Evolutionary conservation across 805 yeast species (phyloP).

Genomic region (Saccharomycopsis oosterbeekiorum): DNA sequence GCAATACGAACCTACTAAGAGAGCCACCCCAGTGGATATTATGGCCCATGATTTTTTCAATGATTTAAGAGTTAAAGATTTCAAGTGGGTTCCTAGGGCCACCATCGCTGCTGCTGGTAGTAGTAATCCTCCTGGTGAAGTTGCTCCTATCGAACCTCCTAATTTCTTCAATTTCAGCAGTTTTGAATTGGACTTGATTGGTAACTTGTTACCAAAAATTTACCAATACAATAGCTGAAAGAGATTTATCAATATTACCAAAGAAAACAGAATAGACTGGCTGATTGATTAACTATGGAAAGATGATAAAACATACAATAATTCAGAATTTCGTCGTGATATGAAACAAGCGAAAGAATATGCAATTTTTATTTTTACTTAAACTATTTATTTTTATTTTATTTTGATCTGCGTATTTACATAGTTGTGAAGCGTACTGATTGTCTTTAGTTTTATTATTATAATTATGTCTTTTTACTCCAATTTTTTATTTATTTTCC

Average conservation of each 20-base stretch:
- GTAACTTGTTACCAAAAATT: slow-evolving; percentile 18
- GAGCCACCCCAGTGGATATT: slow-evolving; percentile 74
- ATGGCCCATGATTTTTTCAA: slow-evolving; percentile 85
- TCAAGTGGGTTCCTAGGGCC: slow-evolving; percentile 47
- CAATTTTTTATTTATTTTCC: background rate
- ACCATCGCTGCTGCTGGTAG: slow-evolving; percentile 1
- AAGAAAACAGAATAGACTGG: background rate
- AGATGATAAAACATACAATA: background rate
- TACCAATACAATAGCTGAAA: slow-evolving; percentile 4
- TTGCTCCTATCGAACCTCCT: slow-evolving; percentile 32
- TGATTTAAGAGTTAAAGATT: slow-evolving; percentile 56
- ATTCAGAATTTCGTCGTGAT: background rate
- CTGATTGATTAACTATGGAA: background rate
- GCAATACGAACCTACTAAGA: slow-evolving; percentile 80
- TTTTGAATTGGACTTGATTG: slow-evolving; percentile 47
- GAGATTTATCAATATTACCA: background rate
- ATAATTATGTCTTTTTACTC: background rate
- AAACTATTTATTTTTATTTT: background rate
- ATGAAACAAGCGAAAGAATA: background rate
- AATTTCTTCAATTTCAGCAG: slow-evolving; percentile 61
- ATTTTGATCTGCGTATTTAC: background rate
- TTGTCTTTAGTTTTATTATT: background rate
- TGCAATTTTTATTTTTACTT: background rate
- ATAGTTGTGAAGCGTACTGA: background rate
- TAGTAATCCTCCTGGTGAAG: slow-evolving; percentile 21